A percentile compares a stretch with the other conserved stretches of the same genome.
phyloP scores from a whole-genome alignment of 2,329 filamentous ascomycete genomes.

The Apiospora hydei region DNA sequence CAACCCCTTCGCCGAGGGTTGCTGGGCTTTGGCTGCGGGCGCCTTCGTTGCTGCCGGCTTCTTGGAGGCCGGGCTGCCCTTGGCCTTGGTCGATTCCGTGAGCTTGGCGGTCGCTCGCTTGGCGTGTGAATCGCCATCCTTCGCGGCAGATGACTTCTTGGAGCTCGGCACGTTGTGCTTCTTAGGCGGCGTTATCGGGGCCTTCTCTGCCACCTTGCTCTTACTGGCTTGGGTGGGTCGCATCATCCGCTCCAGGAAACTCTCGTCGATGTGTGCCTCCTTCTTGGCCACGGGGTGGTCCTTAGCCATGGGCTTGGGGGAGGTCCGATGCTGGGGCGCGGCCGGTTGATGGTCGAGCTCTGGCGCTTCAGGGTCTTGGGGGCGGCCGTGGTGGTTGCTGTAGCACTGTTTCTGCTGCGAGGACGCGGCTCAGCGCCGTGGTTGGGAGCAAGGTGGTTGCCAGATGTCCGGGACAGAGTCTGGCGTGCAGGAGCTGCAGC shows the following conservation, averaged over 20 bases:
- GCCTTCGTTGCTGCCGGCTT: conserved; percentile 31
- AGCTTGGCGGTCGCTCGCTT: conserved; percentile 4
- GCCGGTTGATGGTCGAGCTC: conserved; percentile 51
- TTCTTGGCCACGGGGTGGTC: conserved; percentile 56
- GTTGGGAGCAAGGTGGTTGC: conserved; percentile 37
- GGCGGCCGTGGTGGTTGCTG: conserved; percentile 38
- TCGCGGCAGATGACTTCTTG: conserved; percentile 22
- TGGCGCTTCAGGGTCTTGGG: conserved; percentile 51
- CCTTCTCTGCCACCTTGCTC: conserved; percentile 72
- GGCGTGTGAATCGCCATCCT: conserved; percentile 13
- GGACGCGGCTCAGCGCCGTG: conserved; percentile 47
- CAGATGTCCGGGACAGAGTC: conserved; percentile 51
- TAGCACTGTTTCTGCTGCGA: conserved; percentile 53
- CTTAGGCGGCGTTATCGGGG: conserved; percentile 56
- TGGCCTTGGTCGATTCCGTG: background rate
- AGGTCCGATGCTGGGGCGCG: conserved; percentile 62
- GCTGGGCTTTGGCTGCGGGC: conserved; percentile 27
- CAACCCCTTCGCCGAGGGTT: conserved; percentile 37
- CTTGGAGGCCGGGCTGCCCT: conserved; percentile 22
- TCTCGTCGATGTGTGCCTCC: conserved; percentile 67
- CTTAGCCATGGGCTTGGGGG: conserved; percentile 65
- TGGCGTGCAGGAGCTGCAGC: conserved; percentile 42
- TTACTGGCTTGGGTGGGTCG: conserved; percentile 75
- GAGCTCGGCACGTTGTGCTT: conserved; percentile 39
- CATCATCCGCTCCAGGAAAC: conserved; percentile 84